A percentile compares a stretch with the other conserved stretches of the same genome.
These are phyloP conservation scores for Phytophthora rubi DNA, from an alignment of 352 stramenopile species.

Conservation along the genomic window DNA sequence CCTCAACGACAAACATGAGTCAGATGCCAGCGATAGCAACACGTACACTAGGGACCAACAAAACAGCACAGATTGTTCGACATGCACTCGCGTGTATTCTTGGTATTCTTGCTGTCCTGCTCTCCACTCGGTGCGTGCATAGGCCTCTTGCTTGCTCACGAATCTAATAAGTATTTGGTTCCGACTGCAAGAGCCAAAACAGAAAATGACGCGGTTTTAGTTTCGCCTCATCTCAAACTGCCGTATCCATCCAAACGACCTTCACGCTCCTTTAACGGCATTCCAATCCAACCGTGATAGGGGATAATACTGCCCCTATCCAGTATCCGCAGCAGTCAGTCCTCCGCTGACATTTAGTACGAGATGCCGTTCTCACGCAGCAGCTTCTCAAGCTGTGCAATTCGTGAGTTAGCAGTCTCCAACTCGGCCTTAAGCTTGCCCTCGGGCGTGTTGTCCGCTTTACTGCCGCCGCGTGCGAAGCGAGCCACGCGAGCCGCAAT, in stretches of 20 bases:
- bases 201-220: slow-evolving; percentile 40
- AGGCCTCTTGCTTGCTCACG: slow-evolving; percentile 50
- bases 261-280: slow-evolving; percentile 35
- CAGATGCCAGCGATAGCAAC: slow-evolving; percentile 5
- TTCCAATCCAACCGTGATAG: slow-evolving; percentile 36
- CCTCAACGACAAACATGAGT: slow-evolving; percentile 8
- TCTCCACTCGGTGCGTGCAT: slow-evolving; percentile 44
- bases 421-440: slow-evolving; percentile 80
- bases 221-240: slow-evolving; percentile 39
- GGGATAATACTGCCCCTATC: slow-evolving; percentile 28
- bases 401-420: slow-evolving; percentile 82
- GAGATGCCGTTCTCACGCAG: slow-evolving; percentile 81
- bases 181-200: slow-evolving; percentile 51
- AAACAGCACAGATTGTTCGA: slow-evolving; percentile 32
- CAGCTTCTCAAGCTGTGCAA: slow-evolving; percentile 85
- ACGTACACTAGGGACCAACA: slow-evolving; percentile 15
- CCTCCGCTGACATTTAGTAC: slow-evolving; percentile 57
- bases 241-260: slow-evolving; percentile 38
- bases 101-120: slow-evolving; percentile 45
- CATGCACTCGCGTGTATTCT: slow-evolving; percentile 51
- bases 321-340: slow-evolving; percentile 36
- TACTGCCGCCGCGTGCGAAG: slow-evolving; percentile 48
- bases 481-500: slow-evolving; percentile 55
- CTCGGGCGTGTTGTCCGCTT: slow-evolving; percentile 51
- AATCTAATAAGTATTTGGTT: slow-evolving; percentile 66